These are phyloP conservation scores for Casuarina cunninghamiana DNA, from an alignment of 306 rosid species.

Conservation along the genomic window DNA sequence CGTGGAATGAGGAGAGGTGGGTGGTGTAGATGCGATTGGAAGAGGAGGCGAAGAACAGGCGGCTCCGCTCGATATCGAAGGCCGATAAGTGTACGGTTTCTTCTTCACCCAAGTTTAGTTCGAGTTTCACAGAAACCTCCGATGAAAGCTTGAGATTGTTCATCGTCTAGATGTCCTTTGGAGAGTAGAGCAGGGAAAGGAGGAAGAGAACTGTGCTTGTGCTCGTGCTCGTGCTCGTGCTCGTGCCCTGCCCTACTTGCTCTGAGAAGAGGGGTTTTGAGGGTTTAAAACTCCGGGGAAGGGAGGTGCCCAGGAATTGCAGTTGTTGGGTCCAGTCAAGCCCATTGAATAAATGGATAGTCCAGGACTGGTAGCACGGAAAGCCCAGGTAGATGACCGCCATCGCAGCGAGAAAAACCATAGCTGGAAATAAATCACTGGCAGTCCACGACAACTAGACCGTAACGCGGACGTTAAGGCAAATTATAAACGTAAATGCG, in stretches of 20 bases:
- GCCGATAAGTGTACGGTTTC: constrained; percentile 64
- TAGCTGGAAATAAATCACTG: too few relatives aligned
- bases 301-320: too few relatives aligned
- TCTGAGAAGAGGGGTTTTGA: neutral
- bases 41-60: constrained; percentile 83
- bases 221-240: neutral
- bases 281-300: neutral
- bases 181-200: neutral
- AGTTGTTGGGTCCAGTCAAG: too few relatives aligned
- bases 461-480: too few relatives aligned
- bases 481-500: too few relatives aligned
- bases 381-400: too few relatives aligned
- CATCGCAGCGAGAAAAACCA: too few relatives aligned
- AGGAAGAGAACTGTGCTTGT: neutral
- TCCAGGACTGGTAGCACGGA: too few relatives aligned
- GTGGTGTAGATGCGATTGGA: constrained; percentile 60
- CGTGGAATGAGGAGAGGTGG: constrained; percentile 77
- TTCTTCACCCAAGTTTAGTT: constrained; percentile 43
- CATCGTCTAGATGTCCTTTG: constrained; percentile 33
- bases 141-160: constrained; percentile 71
- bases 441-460: too few relatives aligned
- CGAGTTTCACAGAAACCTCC: constrained; percentile 56
- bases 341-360: too few relatives aligned
- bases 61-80: constrained; percentile 82
- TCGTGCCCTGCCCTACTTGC: neutral